These are phyloP conservation scores for Collybia sordida DNA, from an alignment of 768 basidiomycete genomes.

Conservation along the genomic window DNA sequence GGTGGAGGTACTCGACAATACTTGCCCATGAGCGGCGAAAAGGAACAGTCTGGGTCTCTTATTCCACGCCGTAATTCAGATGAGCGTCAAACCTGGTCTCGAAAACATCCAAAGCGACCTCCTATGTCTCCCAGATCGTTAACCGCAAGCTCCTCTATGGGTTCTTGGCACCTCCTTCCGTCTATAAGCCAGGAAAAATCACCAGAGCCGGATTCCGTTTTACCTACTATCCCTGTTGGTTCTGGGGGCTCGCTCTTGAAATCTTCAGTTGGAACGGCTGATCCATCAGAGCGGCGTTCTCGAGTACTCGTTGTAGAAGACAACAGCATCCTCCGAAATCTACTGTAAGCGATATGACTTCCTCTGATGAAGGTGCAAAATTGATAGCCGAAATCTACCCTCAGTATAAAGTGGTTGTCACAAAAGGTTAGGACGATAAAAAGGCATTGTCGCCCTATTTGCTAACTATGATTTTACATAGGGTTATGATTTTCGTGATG, in stretches of 20 bases:
- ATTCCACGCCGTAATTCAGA: slow-evolving; percentile 49
- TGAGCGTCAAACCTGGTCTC: slow-evolving; percentile 27
- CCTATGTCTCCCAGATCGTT: slow-evolving; percentile 51
- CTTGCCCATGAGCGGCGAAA: slow-evolving; percentile 1
- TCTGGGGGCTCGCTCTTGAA: slow-evolving; percentile 68
- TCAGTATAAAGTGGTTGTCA: slow-evolving; percentile 62
- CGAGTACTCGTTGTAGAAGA: slow-evolving; percentile 89
- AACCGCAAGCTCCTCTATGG: slow-evolving; percentile 43
- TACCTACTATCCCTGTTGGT: slow-evolving; percentile 53
- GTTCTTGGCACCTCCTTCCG: slow-evolving; percentile 28
- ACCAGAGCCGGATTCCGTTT: slow-evolving; percentile 23
- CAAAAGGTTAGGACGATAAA: slow-evolving; percentile 43
- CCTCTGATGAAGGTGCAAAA: neutral
- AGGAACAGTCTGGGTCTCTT: neutral
- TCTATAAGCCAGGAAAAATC: slow-evolving; percentile 23
- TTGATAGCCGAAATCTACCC: too few species aligned
- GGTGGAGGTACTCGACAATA: neutral
- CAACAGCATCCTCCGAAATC: slow-evolving; percentile 78
- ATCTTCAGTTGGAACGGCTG: slow-evolving; percentile 57
- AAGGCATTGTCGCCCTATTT: neutral
- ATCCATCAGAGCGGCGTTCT: slow-evolving; percentile 41
- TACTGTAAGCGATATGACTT: slow-evolving; percentile 56
- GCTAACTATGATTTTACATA: slow-evolving; percentile 14
- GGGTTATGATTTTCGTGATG: slow-evolving; percentile 77
- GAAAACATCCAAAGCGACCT: slow-evolving; percentile 36